phyloP scores from a whole-genome alignment of 2,329 filamentous ascomycete species.

The Fusarium sp. region DNA sequence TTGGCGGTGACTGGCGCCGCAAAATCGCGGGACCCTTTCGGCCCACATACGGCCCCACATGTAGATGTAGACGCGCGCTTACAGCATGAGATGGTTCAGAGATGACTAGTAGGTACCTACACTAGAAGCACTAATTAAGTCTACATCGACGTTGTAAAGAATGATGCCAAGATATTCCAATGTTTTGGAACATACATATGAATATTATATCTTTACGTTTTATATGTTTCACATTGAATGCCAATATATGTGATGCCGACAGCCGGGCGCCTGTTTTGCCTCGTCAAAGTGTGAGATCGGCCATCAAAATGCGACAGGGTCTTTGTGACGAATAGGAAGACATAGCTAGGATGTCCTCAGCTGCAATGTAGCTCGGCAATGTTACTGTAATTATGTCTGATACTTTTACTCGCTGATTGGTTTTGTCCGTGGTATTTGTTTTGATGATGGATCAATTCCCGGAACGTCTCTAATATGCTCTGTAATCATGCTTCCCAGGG shows the following conservation, averaged over 20 bases:
- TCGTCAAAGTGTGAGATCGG: slow-evolving; percentile 26
- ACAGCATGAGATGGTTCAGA: slow-evolving; percentile 21
- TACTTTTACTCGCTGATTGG: slow-evolving; percentile 6
- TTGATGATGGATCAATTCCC: slow-evolving; percentile 5
- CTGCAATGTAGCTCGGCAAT: slow-evolving; percentile 26
- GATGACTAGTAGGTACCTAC: background rate
- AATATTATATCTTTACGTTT: background rate
- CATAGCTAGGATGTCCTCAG: slow-evolving; percentile 31
- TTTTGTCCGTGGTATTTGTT: background rate
- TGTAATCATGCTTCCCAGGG: slow-evolving; percentile 7
- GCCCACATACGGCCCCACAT: slow-evolving; percentile 20
- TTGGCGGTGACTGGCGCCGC: slow-evolving; percentile 47
- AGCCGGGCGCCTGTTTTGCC: slow-evolving; percentile 33
- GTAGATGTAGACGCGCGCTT: slow-evolving; percentile 49
- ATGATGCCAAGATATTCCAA: background rate
- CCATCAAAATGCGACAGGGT: slow-evolving; percentile 29
- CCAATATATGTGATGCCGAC: slow-evolving; percentile 4
- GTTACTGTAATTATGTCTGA: slow-evolving; percentile 16
- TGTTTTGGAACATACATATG: background rate
- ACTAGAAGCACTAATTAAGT: background rate
- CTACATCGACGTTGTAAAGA: background rate
- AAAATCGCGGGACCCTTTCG: slow-evolving; percentile 38
- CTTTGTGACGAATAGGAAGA: slow-evolving; percentile 31
- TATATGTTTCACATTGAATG: background rate
- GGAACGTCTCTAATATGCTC: slow-evolving; percentile 1